phyloP scores from a whole-genome alignment of 331 rosid species.

The Malus hybrid region DNA sequence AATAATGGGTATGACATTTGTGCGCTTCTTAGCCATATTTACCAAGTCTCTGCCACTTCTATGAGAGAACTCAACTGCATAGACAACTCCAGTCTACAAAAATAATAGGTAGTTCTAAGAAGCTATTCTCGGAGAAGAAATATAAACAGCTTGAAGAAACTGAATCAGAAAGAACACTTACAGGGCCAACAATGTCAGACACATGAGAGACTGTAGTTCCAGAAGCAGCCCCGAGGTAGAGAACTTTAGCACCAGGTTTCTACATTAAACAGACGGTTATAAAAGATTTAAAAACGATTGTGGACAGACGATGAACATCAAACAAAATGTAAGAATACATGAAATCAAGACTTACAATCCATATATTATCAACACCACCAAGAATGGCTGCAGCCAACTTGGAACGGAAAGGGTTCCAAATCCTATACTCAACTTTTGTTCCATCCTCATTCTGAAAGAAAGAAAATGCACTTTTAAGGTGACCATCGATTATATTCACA shows the following conservation, averaged over 20 bases:
- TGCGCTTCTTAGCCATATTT: constrained; percentile 90
- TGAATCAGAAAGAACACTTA: constrained; percentile 12
- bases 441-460: constrained; percentile 63
- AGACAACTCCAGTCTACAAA: constrained; percentile 68
- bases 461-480: neutral
- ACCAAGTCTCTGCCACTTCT: constrained; percentile 93
- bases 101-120: neutral
- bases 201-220: constrained; percentile 94
- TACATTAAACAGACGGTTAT: neutral
- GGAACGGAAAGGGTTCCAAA: constrained; percentile 93
- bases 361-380: constrained; percentile 82
- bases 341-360: constrained; percentile 59
- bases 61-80: constrained; percentile 93
- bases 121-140: neutral
- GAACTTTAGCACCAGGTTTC: constrained; percentile 88
- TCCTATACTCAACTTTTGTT: constrained; percentile 65
- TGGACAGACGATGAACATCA: neutral
- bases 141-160: neutral
- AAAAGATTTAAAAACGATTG: neutral
- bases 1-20: constrained; percentile 48
- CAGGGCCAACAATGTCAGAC: constrained; percentile 89
- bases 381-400: constrained; percentile 89
- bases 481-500: neutral
- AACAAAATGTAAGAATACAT: neutral
- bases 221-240: constrained; percentile 93